These are phyloP conservation scores for Elsinoe australis DNA, from an alignment of 2,329 filamentous ascomycete genomes.

Conservation along the genomic window DNA sequence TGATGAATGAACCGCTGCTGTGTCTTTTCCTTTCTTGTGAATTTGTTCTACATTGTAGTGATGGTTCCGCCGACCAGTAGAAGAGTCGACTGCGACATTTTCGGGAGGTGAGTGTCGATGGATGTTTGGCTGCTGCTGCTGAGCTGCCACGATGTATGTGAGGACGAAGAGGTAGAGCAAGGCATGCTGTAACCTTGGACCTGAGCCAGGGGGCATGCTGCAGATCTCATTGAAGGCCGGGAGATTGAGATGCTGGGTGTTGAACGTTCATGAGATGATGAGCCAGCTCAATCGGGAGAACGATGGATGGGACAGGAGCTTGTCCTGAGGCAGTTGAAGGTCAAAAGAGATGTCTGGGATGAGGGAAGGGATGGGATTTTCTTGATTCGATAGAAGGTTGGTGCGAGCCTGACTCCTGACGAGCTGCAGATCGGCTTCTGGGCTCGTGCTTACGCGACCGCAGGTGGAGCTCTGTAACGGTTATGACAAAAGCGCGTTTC, in stretches of 20 bases:
- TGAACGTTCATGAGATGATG: constrained; percentile 6
- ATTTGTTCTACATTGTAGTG: constrained; percentile 20
- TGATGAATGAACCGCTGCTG: constrained; percentile 26
- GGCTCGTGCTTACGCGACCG: constrained; percentile 17
- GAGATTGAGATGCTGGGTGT: neutral
- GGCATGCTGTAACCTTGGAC: constrained; percentile 24
- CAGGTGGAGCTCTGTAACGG: constrained; percentile 16
- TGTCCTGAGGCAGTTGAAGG: neutral
- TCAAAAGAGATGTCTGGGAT: neutral
- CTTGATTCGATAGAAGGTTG: neutral
- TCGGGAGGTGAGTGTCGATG: constrained; percentile 21
- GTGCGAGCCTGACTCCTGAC: constrained; percentile 17
- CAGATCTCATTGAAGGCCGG: constrained; percentile 13
- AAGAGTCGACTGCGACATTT: constrained; percentile 21
- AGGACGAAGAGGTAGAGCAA: constrained; percentile 27
- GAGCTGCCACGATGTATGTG: constrained; percentile 30
- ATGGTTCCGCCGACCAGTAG: constrained; percentile 24
- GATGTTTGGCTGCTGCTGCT: constrained; percentile 32
- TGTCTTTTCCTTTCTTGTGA: constrained; percentile 24
- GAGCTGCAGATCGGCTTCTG: constrained; percentile 9
- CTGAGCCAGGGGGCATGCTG: constrained; percentile 25
- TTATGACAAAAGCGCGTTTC: constrained; percentile 10
- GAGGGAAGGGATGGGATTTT: constrained; percentile 12
- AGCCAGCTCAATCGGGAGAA: constrained; percentile 12
- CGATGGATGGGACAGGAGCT: constrained; percentile 4